Base-by-base conservation (phyloP, 768 basidiomycete genomes). In the Suillus cothurnatus region DNA sequence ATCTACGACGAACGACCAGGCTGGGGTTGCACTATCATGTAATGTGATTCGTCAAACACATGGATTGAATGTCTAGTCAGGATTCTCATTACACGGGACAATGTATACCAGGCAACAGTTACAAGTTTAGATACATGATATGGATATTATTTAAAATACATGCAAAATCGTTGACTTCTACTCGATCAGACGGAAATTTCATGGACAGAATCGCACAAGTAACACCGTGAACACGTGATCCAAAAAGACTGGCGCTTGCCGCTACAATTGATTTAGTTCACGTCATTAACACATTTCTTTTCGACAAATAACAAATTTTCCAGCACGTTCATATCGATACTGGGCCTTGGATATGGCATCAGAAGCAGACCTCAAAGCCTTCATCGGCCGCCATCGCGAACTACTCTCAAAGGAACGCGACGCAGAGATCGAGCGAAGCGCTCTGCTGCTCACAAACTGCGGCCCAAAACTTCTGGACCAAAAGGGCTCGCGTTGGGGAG, bases 401-500 rank as follows among this genome's bases (percentile, higher is more conserved):
- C 84, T 99, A 21, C 82, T 97, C 6, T 70, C 82, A 14, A 79
- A 78, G 64, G 97, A 99, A 77, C 86, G 92, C 34, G 83, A 87
- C 50, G 91, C 92, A n/a, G 97, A 98, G 71, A 85, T 95, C 67
- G 88, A 91, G 65, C 85, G 92, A 45, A 91, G 85, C 17, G 87
- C 91, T 9, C 80, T 97, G 55, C 79, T 97, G 39, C 81, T 95
- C 23, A 89, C 92, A 11, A 93, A 93, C 64, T 95, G 93, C 71
- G 86, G 90, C 2, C 89, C 90, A 1, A 92, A 88, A 68, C 80
- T 95, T 11, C 82, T 99, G n/a, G 94, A 97, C 74, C 89, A 92
- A 68, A 91, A 64, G 96, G 96, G 4, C 81, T 99, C 12, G 89
- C 93, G 0, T 75, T 97, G 1, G 85, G 85, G 34, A 89, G 89